phyloP scores from a whole-genome alignment of 148 eudicot species.

The Camellia lanceoleosa region DNA sequence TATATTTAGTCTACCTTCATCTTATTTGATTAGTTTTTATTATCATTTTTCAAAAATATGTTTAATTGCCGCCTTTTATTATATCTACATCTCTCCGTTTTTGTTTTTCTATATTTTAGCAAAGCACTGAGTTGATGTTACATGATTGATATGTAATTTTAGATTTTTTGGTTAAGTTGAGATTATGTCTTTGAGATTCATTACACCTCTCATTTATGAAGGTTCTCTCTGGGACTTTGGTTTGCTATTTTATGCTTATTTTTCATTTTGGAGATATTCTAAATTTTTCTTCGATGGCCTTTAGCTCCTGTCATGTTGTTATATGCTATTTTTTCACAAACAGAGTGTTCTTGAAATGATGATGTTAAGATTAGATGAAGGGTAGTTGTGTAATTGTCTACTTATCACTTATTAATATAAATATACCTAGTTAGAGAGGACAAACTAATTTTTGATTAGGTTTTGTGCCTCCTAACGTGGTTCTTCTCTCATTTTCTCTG shows the following conservation, averaged over 20 bases:
- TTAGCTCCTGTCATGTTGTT: conserved; percentile 1
- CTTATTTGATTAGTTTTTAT: too few relatives aligned
- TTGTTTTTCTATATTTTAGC: neutral
- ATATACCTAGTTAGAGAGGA: too few relatives aligned
- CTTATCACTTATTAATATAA: too few relatives aligned
- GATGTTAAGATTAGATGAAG: too few relatives aligned
- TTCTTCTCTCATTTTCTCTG: too few relatives aligned
- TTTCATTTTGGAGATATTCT: neutral
- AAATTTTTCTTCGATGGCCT: neutral
- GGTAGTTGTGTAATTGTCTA: too few relatives aligned
- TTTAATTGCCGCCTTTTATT: too few relatives aligned
- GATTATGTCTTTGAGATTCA: neutral
- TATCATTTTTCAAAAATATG: too few relatives aligned
- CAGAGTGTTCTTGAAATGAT: neutral
- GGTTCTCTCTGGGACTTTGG: neutral
- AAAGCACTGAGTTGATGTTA: neutral
- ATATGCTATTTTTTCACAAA: neutral
- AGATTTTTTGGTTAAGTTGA: neutral
- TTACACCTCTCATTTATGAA: neutral
- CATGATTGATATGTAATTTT: neutral
- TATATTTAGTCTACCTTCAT: too few relatives aligned
- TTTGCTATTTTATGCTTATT: neutral
- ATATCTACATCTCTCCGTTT: too few relatives aligned
- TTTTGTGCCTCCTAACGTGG: too few relatives aligned
- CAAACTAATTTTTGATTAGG: too few relatives aligned